phyloP scores from a whole-genome alignment of 2,329 filamentous ascomycete genomes.

The Aspergillus phoenicis region DNA sequence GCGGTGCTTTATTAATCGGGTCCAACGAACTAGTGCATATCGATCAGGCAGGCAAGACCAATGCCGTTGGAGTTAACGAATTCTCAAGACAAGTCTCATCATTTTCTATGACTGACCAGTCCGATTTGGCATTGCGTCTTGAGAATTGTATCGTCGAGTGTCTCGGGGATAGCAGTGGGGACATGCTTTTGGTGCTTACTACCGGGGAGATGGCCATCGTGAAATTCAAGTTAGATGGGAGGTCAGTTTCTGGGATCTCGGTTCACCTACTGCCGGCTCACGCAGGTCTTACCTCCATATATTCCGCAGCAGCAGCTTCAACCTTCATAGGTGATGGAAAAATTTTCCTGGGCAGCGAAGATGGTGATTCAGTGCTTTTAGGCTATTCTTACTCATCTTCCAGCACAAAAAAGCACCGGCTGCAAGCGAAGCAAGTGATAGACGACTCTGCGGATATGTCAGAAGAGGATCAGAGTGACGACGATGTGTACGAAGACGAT shows the following conservation, averaged over 20 bases:
- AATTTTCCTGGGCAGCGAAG: slow-evolving; percentile 84
- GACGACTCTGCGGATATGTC: slow-evolving; percentile 57
- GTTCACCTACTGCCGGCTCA: slow-evolving; percentile 66
- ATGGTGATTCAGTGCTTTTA: slow-evolving; percentile 76
- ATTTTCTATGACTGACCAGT: slow-evolving; percentile 85
- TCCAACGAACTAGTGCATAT: slow-evolving; percentile 91
- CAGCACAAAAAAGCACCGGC: slow-evolving; percentile 61
- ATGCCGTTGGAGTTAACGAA: slow-evolving; percentile 87
- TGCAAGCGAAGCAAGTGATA: slow-evolving; percentile 59
- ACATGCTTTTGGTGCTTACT: slow-evolving; percentile 79
- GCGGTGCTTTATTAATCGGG: slow-evolving; percentile 83
- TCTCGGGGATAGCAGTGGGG: slow-evolving; percentile 74
- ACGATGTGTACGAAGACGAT: slow-evolving; percentile 61
- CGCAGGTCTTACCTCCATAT: slow-evolving; percentile 64
- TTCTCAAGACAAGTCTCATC: slow-evolving; percentile 81
- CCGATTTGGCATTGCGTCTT: slow-evolving; percentile 73
- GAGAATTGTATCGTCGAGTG: slow-evolving; percentile 80
- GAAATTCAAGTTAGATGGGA: slow-evolving; percentile 83
- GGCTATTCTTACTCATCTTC: slow-evolving; percentile 73
- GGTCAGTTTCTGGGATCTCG: slow-evolving; percentile 85
- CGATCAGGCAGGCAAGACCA: slow-evolving; percentile 91
- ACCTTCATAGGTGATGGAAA: slow-evolving; percentile 67
- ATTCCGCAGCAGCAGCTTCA: slow-evolving; percentile 67
- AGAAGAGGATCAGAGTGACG: slow-evolving; percentile 60
- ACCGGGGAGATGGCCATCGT: slow-evolving; percentile 75